Percentiles rank a stretch among this genome's conserved stretches.
These are phyloP conservation scores for Mycena belliarum DNA, from an alignment of 768 basidiomycete genomes.

Conservation along the genomic window DNA sequence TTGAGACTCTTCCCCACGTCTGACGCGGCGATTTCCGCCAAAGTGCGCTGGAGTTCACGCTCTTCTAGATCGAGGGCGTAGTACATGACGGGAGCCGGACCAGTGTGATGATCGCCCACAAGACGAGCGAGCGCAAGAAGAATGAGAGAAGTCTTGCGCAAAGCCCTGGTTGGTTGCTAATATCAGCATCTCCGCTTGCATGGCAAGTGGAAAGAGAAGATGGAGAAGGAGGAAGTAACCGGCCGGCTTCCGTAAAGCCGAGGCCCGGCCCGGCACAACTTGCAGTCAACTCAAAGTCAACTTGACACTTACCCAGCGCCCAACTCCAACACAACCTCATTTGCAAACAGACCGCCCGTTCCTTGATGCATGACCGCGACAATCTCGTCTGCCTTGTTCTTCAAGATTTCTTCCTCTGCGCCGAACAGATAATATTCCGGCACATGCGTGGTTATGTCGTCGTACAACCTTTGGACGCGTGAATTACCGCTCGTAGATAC, in stretches of 20 bases:
- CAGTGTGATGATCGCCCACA: slow-evolving; percentile 35
- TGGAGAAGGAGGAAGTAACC: background rate
- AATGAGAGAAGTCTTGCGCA: slow-evolving; percentile 88
- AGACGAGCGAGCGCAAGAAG: slow-evolving; percentile 67
- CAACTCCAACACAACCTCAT: slow-evolving; percentile 80
- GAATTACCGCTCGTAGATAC: background rate
- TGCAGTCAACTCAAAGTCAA: too few species aligned
- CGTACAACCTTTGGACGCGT: slow-evolving; percentile 67
- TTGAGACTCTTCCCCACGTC: slow-evolving; percentile 59
- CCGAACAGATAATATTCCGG: slow-evolving; percentile 89
- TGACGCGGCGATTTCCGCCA: slow-evolving; percentile 64
- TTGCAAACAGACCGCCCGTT: slow-evolving; percentile 34
- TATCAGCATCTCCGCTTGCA: slow-evolving; percentile 9
- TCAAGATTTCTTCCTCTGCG: slow-evolving; percentile 86
- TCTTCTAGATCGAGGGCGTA: slow-evolving; percentile 94
- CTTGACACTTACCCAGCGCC: slow-evolving; percentile 83
- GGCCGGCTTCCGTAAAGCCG: too few species aligned
- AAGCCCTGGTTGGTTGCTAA: slow-evolving; percentile 48
- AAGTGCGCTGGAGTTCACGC: slow-evolving; percentile 79
- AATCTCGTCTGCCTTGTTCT: slow-evolving; percentile 71
- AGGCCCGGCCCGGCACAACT: too few species aligned
- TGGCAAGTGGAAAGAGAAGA: background rate
- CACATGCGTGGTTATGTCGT: slow-evolving; percentile 76
- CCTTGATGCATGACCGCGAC: slow-evolving; percentile 66
- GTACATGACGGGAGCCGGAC: slow-evolving; percentile 64